Conservation (phyloP, 768 basidiomycete species). For the Solioccasus polychromus region DNA sequence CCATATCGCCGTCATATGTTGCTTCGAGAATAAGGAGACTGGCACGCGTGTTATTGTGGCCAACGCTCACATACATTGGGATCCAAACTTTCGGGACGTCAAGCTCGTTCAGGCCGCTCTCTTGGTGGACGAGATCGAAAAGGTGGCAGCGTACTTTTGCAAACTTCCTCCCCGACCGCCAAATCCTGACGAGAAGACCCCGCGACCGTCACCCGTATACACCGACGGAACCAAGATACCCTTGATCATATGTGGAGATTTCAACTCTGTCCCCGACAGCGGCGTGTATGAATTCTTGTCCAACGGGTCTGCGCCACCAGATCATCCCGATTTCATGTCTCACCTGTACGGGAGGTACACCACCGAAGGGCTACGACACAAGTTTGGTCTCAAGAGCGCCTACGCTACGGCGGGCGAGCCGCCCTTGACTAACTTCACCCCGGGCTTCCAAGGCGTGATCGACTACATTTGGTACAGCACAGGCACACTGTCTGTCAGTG, state of each 20-base stretch:
- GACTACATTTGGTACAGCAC: slow-evolving; percentile 95
- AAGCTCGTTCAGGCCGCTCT: slow-evolving; percentile 96
- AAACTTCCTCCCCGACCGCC: slow-evolving; percentile 70
- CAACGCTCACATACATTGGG: slow-evolving; percentile 93
- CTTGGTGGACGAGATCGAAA: slow-evolving; percentile 89
- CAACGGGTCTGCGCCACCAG: slow-evolving; percentile 60
- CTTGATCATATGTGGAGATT: slow-evolving; percentile 89
- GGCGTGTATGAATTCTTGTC: slow-evolving; percentile 92
- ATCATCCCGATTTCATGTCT: slow-evolving; percentile 90
- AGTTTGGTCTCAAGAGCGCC: slow-evolving; percentile 78
- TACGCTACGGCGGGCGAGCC: slow-evolving; percentile 63
- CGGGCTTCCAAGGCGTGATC: slow-evolving; percentile 80
- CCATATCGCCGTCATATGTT: slow-evolving; percentile 83
- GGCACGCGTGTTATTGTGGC: slow-evolving; percentile 87
- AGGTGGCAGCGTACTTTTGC: slow-evolving; percentile 81
- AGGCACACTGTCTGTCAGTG: slow-evolving; percentile 68
- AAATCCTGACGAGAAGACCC: slow-evolving; percentile 23
- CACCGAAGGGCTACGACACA: slow-evolving; percentile 80
- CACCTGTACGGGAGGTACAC: slow-evolving; percentile 93
- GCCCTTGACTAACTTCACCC: slow-evolving; percentile 85
- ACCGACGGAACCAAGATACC: slow-evolving; percentile 88
- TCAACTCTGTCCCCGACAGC: slow-evolving; percentile 83
- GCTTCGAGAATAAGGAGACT: slow-evolving; percentile 83
- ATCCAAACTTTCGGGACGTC: slow-evolving; percentile 89
- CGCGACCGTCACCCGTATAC: slow-evolving; percentile 61